Percentiles rank a stretch among this genome's conserved stretches.
Conservation (phyloP, 768 basidiomycete species). For the Collybia nuda region DNA sequence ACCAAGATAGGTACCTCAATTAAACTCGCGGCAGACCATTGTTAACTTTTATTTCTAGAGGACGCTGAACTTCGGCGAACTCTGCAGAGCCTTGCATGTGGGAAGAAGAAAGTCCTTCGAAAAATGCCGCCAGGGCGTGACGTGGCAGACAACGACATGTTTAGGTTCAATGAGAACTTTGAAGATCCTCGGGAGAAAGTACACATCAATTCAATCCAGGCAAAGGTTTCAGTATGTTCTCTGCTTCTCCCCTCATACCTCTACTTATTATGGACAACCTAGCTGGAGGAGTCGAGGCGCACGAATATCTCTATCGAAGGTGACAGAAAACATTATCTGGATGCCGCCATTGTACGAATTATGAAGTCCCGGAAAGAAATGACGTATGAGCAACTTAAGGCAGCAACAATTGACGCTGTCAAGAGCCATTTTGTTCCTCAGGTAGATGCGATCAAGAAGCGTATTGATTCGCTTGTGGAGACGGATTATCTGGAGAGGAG, state of each 20-base stretch:
- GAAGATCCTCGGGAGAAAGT: constrained; percentile 75
- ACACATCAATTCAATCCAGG: constrained; percentile 95
- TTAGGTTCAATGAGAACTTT: constrained; percentile 82
- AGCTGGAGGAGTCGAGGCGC: constrained; percentile 84
- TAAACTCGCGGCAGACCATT: neutral
- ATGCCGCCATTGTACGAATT: constrained; percentile 94
- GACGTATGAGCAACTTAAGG: constrained; percentile 74
- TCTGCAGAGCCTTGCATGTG: constrained; percentile 90
- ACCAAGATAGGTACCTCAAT: constrained; percentile 67
- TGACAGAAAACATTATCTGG: constrained; percentile 82
- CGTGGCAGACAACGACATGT: constrained; percentile 72
- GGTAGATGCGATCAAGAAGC: constrained; percentile 81
- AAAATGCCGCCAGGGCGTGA: constrained; percentile 81
- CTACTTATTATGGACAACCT: neutral
- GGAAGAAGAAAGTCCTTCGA: constrained; percentile 82
- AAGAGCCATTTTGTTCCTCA: constrained; percentile 86
- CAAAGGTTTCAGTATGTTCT: constrained; percentile 78
- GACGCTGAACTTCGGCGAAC: constrained; percentile 75
- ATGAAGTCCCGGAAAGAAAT: constrained; percentile 94
- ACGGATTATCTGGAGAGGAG: constrained; percentile 83
- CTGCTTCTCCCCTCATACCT: constrained; percentile 1
- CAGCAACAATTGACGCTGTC: constrained; percentile 83
- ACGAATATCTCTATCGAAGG: constrained; percentile 85
- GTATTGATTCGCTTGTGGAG: constrained; percentile 82
- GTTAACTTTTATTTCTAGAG: constrained; percentile 39